A percentile compares a stretch with the other conserved stretches of the same genome.
phyloP scores from a whole-genome alignment of 108 stramenopile species.

The Schizochytrium sp. region DNA sequence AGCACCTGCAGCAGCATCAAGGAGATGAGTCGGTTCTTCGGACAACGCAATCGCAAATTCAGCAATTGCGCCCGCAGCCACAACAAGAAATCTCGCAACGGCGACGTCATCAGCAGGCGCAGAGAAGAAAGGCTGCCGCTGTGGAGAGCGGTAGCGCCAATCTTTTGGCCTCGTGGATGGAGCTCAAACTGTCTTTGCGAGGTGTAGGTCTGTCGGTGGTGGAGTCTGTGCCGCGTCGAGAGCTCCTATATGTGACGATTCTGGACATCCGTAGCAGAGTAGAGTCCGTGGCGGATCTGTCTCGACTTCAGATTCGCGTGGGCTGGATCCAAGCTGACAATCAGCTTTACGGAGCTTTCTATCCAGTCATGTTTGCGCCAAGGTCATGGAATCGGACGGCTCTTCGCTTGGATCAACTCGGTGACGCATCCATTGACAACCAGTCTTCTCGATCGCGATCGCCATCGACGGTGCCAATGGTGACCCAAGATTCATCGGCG shows the following conservation, averaged over 20 bases:
- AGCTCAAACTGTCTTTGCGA: not conserved
- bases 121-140: not conserved
- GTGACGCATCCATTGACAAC: not conserved
- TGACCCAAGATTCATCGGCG: not conserved
- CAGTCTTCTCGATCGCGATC: not conserved
- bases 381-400: not conserved
- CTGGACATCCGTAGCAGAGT: not conserved
- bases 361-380: not conserved
- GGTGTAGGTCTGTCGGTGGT: not conserved
- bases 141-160: not conserved
- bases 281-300: not conserved
- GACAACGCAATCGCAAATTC: not conserved
- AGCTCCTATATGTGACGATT: not conserved
- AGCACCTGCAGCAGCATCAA: too few species aligned
- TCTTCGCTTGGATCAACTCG: not conserved
- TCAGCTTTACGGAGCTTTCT: not conserved
- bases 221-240: not conserved
- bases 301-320: not conserved
- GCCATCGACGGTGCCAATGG: not conserved
- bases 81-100: not conserved
- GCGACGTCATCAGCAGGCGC: too few species aligned
- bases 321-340: slow-evolving; percentile 12
- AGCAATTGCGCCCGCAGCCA: not conserved
- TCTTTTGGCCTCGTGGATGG: not conserved
- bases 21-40: not conserved